Evolutionary conservation across 805 yeast species (phyloP), one percentile per base, ranked within the genome.

Genomic region (Candida xyloterini): DNA sequence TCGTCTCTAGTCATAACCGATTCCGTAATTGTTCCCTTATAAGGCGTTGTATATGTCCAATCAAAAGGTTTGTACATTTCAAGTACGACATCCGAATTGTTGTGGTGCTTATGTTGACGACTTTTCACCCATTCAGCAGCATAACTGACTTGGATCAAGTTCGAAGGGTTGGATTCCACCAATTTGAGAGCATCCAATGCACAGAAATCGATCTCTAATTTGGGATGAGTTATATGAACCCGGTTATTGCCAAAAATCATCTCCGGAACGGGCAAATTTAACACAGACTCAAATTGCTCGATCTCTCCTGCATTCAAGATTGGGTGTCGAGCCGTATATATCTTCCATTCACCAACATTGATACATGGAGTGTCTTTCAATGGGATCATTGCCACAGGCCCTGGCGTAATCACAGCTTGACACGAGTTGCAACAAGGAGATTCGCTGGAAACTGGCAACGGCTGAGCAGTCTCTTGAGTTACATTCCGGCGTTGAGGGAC

Each of bases 181-280:
- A 66, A 53, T 42, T 72, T 76, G 38, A 84, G 62, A 0, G 95
- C 96, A 55, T 84, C 93, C 30, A 81, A 64, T 0, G 96, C 81
- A 56, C 84, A 81, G 62, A 90, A 89, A 30, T 68, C 71, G 10
- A 91, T 70, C n/a, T 47, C 52, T 18, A 59, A 56, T 21, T 43
- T 27, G 3, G 26, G 59, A 45, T 44, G 44, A 33, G 42, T 44
- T 7, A 76, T 25, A 63, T 70, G 73, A 9, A 89, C 78, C 41
- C 64, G 63, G 56, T 85, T 90, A 50, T 85, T 78, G 8, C 98
- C 98, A 65, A 93, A 93, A 5, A 93, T 89, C 98, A 93, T 93
- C 60, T 93, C 99, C 0, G 99, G 99, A 30, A 91, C 64, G 0
- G 98, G 95, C 46, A 91, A 77, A 11, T 79, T 79, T 38, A 83